Conservation (phyloP, 2,329 filamentous ascomycete genomes). For the Fusarium verticillioides region DNA sequence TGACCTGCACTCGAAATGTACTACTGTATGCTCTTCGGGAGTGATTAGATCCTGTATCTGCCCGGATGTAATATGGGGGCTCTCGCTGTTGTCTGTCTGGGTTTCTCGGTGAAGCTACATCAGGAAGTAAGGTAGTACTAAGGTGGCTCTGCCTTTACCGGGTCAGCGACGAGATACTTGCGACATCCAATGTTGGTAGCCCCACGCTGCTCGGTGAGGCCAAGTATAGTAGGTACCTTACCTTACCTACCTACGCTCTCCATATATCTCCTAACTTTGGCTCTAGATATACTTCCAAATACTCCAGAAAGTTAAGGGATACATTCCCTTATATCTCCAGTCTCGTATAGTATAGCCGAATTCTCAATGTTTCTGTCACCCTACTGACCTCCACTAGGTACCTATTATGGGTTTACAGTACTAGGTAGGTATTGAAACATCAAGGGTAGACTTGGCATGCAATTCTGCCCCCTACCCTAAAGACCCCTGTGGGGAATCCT, state of each 20-base stretch:
- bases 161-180: neutral
- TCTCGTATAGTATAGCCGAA: neutral
- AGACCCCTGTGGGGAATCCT: neutral
- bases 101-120: constrained; percentile 13
- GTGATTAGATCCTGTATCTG: neutral
- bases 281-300: neutral
- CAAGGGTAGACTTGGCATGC: neutral
- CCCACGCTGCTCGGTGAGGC: constrained; percentile 15
- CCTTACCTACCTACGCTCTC: neutral
- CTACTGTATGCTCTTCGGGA: neutral
- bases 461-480: constrained; percentile 18
- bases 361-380: neutral
- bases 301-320: too few species aligned
- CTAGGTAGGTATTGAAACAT: neutral
- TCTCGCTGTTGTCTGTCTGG: neutral
- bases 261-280: neutral
- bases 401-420: neutral
- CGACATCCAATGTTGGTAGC: neutral
- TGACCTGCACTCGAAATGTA: neutral
- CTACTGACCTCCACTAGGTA: neutral
- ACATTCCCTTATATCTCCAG: neutral
- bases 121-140: neutral
- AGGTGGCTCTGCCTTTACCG: too few species aligned
- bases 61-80: neutral
- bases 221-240: neutral